Base-by-base conservation (phyloP, 1,284 basidiomycete species). In the Psilocybe mexicana region DNA sequence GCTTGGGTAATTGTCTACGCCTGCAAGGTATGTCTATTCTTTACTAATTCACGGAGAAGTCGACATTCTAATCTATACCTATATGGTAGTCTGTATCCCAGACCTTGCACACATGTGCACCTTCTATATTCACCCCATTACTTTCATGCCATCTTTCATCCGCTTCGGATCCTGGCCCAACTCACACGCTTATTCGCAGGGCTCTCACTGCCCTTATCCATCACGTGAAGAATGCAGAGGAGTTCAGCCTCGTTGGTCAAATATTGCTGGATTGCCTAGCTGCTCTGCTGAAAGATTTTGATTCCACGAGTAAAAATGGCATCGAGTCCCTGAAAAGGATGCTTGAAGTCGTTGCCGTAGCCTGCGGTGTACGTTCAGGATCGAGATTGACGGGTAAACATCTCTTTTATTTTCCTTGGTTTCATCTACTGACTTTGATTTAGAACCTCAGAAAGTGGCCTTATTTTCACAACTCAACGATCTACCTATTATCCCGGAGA, bases 181-280 rank as follows among this genome's bases (percentile, higher is more conserved):
- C 83, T 0, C 79, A 77, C 58, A 83, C 76, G 0, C 78, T 91
- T 14, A 66, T 90, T 26, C 84, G 87, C 4, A 82, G 90, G n/a
- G 76, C 88, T 2, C 71, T 92, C 3, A 95, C 91, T 0, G 87
- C 93, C 0, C 73, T 93, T 14, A 83, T 90, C 3, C 93, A 95
- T 69, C 92, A 95, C 68, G 88, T 87, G 64, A 86, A 88, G 59
- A 78, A 77, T 23, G 70, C 86, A 0, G 85, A 88, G 23, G 81
- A 86, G 54, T 90, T 92, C 65, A 70, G 79, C 6, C 71, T 81
- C 0, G 64, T 93, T 2, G 79, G 84, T 1, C 86, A 93, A 26
- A 65, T 80, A 10, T 61, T 90, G 2, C 65, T 82, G 0, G 65
- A 72, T 44, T 67, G 69, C 45, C 75, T 80, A 55, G 58, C 59